A percentile compares a stretch with the other conserved stretches of the same genome.
Evolutionary conservation across 208 protist species (phyloP).

Genomic region (Trypanosoma platydactyli): DNA sequence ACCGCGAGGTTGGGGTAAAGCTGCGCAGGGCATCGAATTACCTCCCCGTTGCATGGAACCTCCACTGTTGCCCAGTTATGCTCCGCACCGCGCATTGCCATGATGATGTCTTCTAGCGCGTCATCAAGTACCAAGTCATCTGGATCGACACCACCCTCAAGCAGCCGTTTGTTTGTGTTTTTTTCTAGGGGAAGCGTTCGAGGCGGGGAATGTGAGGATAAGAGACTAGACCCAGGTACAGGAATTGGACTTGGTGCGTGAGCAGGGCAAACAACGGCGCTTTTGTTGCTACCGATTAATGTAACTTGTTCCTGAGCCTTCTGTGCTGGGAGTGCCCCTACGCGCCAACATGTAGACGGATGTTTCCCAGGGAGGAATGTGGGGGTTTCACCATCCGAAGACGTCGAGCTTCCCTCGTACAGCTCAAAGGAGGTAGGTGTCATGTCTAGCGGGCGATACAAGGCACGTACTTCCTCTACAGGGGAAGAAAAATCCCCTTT

Average conservation of each 20-base stretch:
- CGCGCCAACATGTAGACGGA: neutral
- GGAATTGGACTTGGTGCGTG: neutral
- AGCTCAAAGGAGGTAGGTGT: slow-evolving; percentile 1
- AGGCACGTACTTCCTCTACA: neutral
- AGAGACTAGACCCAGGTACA: neutral
- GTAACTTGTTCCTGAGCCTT: neutral
- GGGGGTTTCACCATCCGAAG: neutral
- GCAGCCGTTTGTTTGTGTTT: neutral
- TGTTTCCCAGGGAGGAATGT: neutral
- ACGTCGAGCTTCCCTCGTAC: neutral
- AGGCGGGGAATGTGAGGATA: neutral
- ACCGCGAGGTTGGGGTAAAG: slow-evolving; percentile 10
- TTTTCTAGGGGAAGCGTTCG: neutral
- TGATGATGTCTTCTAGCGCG: neutral
- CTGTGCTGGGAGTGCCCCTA: too few relatives aligned
- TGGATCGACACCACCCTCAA: slow-evolving; percentile 27
- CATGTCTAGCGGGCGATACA: neutral
- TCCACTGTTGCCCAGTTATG: neutral
- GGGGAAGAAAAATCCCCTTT: neutral
- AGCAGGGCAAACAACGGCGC: slow-evolving; percentile 1
- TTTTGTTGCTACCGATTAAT: neutral
- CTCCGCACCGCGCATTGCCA: neutral
- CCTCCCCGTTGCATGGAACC: neutral
- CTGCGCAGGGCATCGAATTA: slow-evolving; percentile 8
- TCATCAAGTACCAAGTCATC: slow-evolving; percentile 24